Conservation (phyloP, 192 early-diverging fungal genomes). For the Spizellomyces sp. region DNA sequence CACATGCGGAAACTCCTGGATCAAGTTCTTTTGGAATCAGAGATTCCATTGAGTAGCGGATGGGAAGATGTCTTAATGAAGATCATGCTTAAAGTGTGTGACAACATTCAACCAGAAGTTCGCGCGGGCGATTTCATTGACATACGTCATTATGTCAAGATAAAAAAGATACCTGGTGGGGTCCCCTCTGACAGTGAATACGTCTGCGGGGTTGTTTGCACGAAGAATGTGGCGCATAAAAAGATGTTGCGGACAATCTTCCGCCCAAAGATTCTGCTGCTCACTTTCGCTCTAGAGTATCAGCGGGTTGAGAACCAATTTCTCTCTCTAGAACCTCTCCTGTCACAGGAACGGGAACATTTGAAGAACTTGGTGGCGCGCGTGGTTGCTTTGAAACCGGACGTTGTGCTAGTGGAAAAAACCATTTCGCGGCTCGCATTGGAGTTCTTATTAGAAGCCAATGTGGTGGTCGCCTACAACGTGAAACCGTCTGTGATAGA, state of each 20-base stretch:
- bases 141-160: constrained; percentile 85
- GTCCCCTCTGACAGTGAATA: constrained; percentile 76
- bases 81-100: constrained; percentile 67
- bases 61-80: constrained; percentile 77
- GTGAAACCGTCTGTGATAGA: constrained; percentile 87
- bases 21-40: constrained; percentile 71
- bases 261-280: constrained; percentile 80
- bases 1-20: constrained; percentile 72
- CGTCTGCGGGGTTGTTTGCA: constrained; percentile 88
- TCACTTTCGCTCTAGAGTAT: constrained; percentile 87
- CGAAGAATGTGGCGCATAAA: constrained; percentile 92
- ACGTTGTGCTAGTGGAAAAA: constrained; percentile 80
- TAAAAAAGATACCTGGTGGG: constrained; percentile 94
- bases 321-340: constrained; percentile 76
- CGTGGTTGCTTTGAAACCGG: constrained; percentile 74
- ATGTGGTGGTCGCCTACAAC: constrained; percentile 80
- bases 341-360: constrained; percentile 84
- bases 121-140: constrained; percentile 80
- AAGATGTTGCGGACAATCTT: constrained; percentile 72
- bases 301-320: constrained; percentile 73
- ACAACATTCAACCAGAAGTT: constrained; percentile 65
- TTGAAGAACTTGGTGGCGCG: constrained; percentile 77
- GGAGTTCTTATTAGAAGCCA: constrained; percentile 76
- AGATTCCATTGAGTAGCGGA: constrained; percentile 48
- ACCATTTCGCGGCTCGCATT: constrained; percentile 83